Percentiles rank a stretch among this genome's conserved stretches.
Evolutionary conservation across 1,284 basidiomycete genomes (phyloP).

Genomic region (Xerocomus nothofagi): DNA sequence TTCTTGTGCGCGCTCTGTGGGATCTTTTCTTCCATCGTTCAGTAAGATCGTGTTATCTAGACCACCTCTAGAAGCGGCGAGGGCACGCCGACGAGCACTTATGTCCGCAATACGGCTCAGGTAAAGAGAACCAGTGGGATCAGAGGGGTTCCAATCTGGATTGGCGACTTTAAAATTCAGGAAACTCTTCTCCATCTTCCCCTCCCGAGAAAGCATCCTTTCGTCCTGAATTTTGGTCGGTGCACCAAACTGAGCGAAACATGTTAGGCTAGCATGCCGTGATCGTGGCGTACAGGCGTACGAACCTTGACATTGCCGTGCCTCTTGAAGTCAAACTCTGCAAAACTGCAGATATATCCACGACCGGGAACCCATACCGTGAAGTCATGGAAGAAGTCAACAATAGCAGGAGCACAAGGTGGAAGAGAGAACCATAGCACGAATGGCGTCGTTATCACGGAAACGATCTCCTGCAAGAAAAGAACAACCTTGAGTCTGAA

Average conservation of each 20-base stretch:
- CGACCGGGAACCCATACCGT: constrained; percentile 95
- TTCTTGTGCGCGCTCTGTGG: constrained; percentile 59
- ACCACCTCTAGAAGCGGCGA: constrained; percentile 27
- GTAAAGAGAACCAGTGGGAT: constrained; percentile 84
- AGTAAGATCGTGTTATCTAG: constrained; percentile 35
- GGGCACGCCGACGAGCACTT: constrained; percentile 45
- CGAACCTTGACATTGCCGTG: constrained; percentile 83
- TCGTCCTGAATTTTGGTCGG: constrained; percentile 67
- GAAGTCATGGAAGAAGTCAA: constrained; percentile 97
- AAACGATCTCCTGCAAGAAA: constrained; percentile 86
- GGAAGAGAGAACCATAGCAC: constrained; percentile 93
- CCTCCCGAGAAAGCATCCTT: constrained; percentile 80
- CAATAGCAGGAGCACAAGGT: constrained; percentile 80
- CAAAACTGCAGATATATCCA: constrained; percentile 97
- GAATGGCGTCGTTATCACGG: constrained; percentile 92
- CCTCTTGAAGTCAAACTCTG: constrained; percentile 94
- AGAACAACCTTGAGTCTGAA: constrained; percentile 88
- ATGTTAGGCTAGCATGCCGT: constrained; percentile 2
- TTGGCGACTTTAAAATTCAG: constrained; percentile 95
- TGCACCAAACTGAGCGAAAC: constrained; percentile 65
- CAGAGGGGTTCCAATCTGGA: constrained; percentile 90
- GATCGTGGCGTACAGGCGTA: constrained; percentile 1
- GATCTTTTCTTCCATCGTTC: constrained; percentile 37
- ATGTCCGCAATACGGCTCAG: constrained; percentile 80
- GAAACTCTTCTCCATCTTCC: constrained; percentile 99